These are phyloP conservation scores for Conringia planisiliqua DNA, from an alignment of 345 rosid species.

Conservation along the genomic window DNA sequence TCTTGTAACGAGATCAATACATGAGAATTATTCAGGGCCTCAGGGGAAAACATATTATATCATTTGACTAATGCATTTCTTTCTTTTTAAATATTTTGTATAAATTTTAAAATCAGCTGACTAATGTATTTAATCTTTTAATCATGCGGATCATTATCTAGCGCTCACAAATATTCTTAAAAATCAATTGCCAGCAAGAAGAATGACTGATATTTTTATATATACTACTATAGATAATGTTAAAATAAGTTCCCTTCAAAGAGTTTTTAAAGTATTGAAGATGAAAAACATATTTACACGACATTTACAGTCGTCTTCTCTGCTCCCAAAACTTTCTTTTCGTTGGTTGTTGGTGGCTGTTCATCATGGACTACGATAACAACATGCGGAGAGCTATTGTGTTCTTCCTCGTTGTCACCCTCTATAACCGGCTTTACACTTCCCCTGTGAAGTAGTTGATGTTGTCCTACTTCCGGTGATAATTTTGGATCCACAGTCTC, in stretches of 20 bases:
- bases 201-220: background rate
- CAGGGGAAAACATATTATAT: background rate
- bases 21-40: no score
- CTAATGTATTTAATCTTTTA: background rate
- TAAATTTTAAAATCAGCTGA: background rate
- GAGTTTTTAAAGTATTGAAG: background rate
- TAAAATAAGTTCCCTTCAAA: constrained; percentile 3
- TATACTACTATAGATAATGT: background rate
- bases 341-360: constrained; percentile 22
- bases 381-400: constrained; percentile 26
- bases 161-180: background rate
- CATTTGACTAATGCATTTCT: background rate
- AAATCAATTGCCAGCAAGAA: background rate
- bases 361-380: constrained; percentile 39
- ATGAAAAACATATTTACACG: constrained; percentile 34
- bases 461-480: constrained; percentile 42
- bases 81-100: background rate
- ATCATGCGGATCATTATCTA: background rate
- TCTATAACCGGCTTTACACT: constrained; percentile 48
- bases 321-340: constrained; percentile 18
- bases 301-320: background rate
- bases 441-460: constrained; percentile 53
- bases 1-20: no score
- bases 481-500: constrained; percentile 31
- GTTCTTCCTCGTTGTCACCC: constrained; percentile 20